Percentiles rank a stretch among this genome's conserved stretches.
These are phyloP conservation scores for Petunia secreta DNA, from an alignment of 257 asterid genomes.

Conservation along the genomic window DNA sequence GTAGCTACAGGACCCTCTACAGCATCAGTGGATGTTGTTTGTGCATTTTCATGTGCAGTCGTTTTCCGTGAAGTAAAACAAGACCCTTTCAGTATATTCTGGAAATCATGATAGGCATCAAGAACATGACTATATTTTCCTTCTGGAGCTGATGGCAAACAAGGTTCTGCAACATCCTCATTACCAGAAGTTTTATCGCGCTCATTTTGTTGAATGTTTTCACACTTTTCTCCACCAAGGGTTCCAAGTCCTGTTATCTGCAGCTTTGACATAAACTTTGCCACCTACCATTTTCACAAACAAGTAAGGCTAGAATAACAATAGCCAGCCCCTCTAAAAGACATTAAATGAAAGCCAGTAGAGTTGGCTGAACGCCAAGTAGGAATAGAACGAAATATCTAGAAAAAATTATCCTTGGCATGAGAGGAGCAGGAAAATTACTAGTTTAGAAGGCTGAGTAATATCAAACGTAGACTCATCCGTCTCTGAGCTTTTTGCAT, in stretches of 20 bases:
- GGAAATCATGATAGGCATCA: constrained; percentile 20
- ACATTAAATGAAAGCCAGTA: background rate
- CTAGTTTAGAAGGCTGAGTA: constrained; percentile 42
- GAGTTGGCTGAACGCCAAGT: constrained; percentile 37
- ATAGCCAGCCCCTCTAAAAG: background rate
- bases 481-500: constrained; percentile 38
- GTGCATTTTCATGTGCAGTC: background rate
- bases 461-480: constrained; percentile 35
- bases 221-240: constrained; percentile 37
- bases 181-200: constrained; percentile 30
- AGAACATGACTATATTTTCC: constrained; percentile 20
- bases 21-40: constrained; percentile 20
- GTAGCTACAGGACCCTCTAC: background rate
- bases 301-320: constrained; percentile 2
- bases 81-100: constrained; percentile 3
- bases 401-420: background rate
- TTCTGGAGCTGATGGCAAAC: constrained; percentile 25
- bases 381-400: constrained; percentile 19
- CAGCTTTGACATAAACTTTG: constrained; percentile 56
- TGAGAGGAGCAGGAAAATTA: constrained; percentile 23
- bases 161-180: constrained; percentile 31
- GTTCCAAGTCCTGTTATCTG: constrained; percentile 39
- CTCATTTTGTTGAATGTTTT: constrained; percentile 34
- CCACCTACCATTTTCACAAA: constrained; percentile 41
- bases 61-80: background rate